Evolutionary conservation across 2,329 filamentous ascomycete genomes (phyloP), one percentile per base, ranked within the genome.

Genomic region (Trichophyton schoenleinii): DNA sequence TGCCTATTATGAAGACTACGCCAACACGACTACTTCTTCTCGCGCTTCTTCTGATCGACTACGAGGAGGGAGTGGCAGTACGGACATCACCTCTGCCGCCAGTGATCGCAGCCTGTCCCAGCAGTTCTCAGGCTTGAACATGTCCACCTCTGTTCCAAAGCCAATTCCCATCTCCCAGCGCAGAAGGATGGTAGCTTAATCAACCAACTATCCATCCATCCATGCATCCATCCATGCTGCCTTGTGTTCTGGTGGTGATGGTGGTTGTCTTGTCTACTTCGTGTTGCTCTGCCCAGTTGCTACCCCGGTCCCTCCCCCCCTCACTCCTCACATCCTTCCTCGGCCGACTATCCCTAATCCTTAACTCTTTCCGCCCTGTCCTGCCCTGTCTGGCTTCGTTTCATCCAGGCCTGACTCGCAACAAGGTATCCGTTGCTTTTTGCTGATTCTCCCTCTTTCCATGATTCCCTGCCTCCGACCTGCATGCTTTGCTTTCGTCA

Each of bases 21-120:
- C 22, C 13, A 36, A 9, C 48, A 20, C 42, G 2, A 22, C 48
- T n/a, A n/a, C 48, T 13, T 53, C 48, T 6, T 15, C 15, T 55
- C 52, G 52, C 15, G 31, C 46, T 15, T 52, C 46, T 3, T 28
- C 46, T 5, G 52, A 55, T 13, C 52, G 52, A 20, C 8, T 55
- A 6, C 13, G 52, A 55, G 52, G 52, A 38, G 52, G 52, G 0
- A 53, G 48, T 28, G 73, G 74, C 62, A 38, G 34, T 5, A 44
- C 41, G 3, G 41, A n/a, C 3, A 44, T n/a, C 41, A 44, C 41
- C 34, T 38, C 34, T 38, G 34, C 34, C n/a, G 41, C n/a, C 15
- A 44, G 41, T 44, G 41, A 44, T 20, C 72, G 70, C 44, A 73
- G 74, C 41, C 28, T 55, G 7, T 28, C 52, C 25, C 34, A 55